Conservation (phyloP, 2,329 filamentous ascomycete genomes). For the Cordyceps farinosa region DNA sequence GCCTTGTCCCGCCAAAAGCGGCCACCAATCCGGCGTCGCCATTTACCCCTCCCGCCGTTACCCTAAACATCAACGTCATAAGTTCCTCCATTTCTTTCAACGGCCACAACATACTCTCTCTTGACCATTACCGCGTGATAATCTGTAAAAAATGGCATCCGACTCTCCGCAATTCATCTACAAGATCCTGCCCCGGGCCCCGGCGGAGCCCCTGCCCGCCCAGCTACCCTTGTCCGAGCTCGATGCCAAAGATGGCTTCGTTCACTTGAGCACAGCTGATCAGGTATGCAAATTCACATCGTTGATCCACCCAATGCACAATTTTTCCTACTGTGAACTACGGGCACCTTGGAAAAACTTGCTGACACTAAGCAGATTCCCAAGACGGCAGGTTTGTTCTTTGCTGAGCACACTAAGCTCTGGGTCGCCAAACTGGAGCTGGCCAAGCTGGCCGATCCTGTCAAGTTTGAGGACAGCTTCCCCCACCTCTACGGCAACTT, state of each 20-base stretch:
- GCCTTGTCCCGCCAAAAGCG: background rate
- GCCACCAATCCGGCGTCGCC: background rate
- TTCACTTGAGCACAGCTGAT: conserved; percentile 55
- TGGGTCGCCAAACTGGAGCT: conserved; percentile 54
- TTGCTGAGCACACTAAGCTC: conserved; percentile 35
- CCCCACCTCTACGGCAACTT: conserved; percentile 60
- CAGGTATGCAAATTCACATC: conserved; percentile 40
- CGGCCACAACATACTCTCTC: background rate
- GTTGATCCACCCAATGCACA: too few relatives aligned
- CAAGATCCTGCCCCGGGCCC: conserved; percentile 56
- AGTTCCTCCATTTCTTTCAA: background rate
- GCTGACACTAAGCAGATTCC: conserved; percentile 37
- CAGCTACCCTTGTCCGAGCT: conserved; percentile 56
- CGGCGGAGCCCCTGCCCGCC: conserved; percentile 50
- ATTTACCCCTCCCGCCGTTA: background rate
- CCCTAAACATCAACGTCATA: conserved; percentile 14
- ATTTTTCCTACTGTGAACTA: too few relatives aligned
- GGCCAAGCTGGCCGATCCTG: conserved; percentile 37
- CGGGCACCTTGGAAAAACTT: background rate
- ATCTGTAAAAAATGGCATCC: conserved; percentile 27
- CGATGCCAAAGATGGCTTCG: conserved; percentile 57
- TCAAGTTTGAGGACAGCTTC: conserved; percentile 57
- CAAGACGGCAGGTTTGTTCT: conserved; percentile 44
- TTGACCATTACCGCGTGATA: background rate
- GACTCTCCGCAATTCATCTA: conserved; percentile 47